phyloP scores from a whole-genome alignment of 1,284 basidiomycete genomes.

The Hemileia vastatrix region DNA sequence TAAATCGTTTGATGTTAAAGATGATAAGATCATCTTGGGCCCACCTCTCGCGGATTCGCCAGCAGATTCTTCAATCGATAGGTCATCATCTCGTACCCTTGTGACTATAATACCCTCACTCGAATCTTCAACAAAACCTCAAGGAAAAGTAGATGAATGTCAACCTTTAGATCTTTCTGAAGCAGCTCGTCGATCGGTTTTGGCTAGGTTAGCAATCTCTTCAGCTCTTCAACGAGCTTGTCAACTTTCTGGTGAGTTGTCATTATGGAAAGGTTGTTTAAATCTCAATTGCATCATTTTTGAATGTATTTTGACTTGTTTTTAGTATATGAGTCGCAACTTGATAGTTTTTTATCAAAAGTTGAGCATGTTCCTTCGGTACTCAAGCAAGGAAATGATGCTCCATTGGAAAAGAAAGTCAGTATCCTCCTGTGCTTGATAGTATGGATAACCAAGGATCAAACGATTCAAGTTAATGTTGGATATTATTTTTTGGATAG shows the following conservation, averaged over 20 bases:
- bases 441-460: too few relatives aligned
- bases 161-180: background rate
- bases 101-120: constrained; percentile 4
- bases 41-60: background rate
- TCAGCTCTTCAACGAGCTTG: constrained; percentile 12
- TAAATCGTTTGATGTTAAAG: constrained; percentile 8
- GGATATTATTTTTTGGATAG: too few relatives aligned
- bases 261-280: too few relatives aligned
- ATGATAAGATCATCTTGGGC: constrained; percentile 13
- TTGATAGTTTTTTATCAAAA: constrained; percentile 18
- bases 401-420: constrained; percentile 16
- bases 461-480: too few relatives aligned
- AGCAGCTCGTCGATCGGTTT: background rate
- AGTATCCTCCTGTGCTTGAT: too few relatives aligned
- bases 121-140: constrained; percentile 3
- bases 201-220: constrained; percentile 14
- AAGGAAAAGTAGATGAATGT: too few relatives aligned
- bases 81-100: background rate
- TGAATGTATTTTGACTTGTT: too few relatives aligned
- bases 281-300: too few relatives aligned
- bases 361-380: constrained; percentile 14
- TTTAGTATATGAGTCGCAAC: constrained; percentile 14
- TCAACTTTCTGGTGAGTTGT: constrained; percentile 13
- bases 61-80: background rate
- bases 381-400: constrained; percentile 14